These are phyloP conservation scores for Saccharomycopsis fibuligera DNA, from an alignment of 805 yeast genomes.

Conservation along the genomic window DNA sequence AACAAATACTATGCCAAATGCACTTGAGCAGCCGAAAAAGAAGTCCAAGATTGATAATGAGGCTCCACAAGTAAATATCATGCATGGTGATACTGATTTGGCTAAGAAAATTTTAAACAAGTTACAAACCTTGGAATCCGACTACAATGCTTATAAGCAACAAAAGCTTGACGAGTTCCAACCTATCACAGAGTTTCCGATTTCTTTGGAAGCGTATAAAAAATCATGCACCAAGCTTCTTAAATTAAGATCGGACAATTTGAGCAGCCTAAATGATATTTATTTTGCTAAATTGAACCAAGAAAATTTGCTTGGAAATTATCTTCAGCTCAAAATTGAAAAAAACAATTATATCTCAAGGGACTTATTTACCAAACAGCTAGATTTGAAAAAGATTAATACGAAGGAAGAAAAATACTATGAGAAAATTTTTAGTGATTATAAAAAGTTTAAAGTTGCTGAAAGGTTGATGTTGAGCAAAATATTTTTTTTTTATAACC, in stretches of 20 bases:
- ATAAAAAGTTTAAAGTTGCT: not conserved
- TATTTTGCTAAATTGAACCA: conserved; percentile 2
- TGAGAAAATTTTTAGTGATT: conserved; percentile 16
- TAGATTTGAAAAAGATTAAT: conserved; percentile 10
- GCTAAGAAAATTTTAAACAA: not conserved
- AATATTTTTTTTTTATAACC: conserved; percentile 11
- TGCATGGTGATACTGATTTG: not conserved
- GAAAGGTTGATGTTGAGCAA: conserved; percentile 6
- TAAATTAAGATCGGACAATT: conserved; percentile 7
- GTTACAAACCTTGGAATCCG: not conserved
- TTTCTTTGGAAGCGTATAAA: conserved; percentile 8
- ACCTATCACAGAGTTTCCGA: not conserved
- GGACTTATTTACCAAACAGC: conserved; percentile 10
- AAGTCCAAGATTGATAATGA: not conserved
- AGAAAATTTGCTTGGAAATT: conserved; percentile 15
- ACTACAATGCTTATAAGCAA: not conserved
- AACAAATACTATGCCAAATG: not conserved
- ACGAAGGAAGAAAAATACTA: conserved; percentile 14
- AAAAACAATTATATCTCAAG: conserved; percentile 14
- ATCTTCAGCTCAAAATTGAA: conserved; percentile 13
- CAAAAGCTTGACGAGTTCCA: not conserved
- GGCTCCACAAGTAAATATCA: not conserved
- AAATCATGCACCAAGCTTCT: conserved; percentile 9
- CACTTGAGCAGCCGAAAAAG: not conserved
- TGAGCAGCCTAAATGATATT: conserved; percentile 2